Base-by-base conservation (phyloP, 306 rosid genomes). In the Quercus wislizeni region DNA sequence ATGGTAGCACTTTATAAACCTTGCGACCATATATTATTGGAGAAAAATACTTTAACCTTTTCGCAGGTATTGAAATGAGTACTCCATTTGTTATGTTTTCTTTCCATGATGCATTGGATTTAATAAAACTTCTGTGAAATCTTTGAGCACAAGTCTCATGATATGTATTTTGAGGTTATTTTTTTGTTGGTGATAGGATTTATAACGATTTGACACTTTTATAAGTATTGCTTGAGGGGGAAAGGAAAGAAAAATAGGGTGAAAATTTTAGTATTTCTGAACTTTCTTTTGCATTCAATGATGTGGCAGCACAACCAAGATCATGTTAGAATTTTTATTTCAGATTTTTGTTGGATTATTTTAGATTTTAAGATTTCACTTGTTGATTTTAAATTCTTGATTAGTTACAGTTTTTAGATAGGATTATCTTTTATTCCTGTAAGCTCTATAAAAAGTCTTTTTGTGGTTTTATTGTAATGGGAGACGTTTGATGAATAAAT, bases 1-100 rank as follows among this genome's bases (percentile, higher is more conserved):
- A 41, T 8, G 78, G 21, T 0, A 1, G 15, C 58, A 2, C 59
- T 59, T 19, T 11, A 76, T 61, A 85, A 76, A 74, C 85, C 83
- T 67, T 74, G 63, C 61, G 73, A 79, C 28, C 87, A 85, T 62
- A 41, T 90, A n/a, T 59, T 90, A 21, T 54, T 93, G 74, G 80
- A 82, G 54, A 61, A 80, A 69, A 84, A 79, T 14, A 55, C 78
- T 9, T 27, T 86, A 15, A 31, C 70, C 79, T 79, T 77, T 55
- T 51, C 95, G 5, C 92, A 81, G 92, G 97, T 89, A 81, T 33
- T 69, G 62, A 7, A 81, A 21, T 69, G 10, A 7, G 51, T 41
- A n/a, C 17, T 14, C 31, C 20, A 27, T 4, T 8, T 51, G 18
- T n/a, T n/a, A 21, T 30, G 7, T 4, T 54, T 9, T 49, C 56